Conservation (phyloP, 768 basidiomycete genomes). For the Lentinula edodes region DNA sequence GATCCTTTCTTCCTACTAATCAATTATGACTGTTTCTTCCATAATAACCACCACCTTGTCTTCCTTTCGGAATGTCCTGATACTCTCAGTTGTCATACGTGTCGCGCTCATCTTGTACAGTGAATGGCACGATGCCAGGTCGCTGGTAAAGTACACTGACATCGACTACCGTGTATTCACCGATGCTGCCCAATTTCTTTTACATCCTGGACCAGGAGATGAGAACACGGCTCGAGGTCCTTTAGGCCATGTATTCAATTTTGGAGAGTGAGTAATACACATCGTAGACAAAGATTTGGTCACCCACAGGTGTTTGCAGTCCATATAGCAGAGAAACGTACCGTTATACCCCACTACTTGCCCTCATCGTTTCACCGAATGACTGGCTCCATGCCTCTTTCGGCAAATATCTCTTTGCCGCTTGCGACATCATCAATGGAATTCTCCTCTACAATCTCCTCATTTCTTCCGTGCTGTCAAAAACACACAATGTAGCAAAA, state of each 20-base stretch:
- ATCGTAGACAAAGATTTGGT: conserved; percentile 6
- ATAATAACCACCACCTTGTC: conserved; percentile 17
- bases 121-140: conserved; percentile 83
- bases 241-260: conserved; percentile 26
- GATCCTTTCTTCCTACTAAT: background rate
- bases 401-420: conserved; percentile 86
- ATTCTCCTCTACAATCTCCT: conserved; percentile 63
- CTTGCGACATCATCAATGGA: conserved; percentile 78
- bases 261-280: conserved; percentile 69
- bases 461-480: conserved; percentile 41
- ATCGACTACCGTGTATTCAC: conserved; percentile 95
- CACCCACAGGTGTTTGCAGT: conserved; percentile 31
- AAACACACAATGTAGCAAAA: background rate
- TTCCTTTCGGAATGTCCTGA: conserved; percentile 49
- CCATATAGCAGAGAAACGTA: conserved; percentile 92
- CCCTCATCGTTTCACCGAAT: conserved; percentile 78
- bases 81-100: conserved; percentile 53
- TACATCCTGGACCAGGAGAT: conserved; percentile 35
- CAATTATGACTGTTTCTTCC: conserved; percentile 11
- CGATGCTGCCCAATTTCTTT: conserved; percentile 77
- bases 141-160: conserved; percentile 93
- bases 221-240: conserved; percentile 60
- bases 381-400: conserved; percentile 76
- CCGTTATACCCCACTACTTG: conserved; percentile 92
- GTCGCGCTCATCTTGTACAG: conserved; percentile 75